These are phyloP conservation scores for Panaeolus papilionaceus DNA, from an alignment of 768 basidiomycete genomes.

Conservation along the genomic window DNA sequence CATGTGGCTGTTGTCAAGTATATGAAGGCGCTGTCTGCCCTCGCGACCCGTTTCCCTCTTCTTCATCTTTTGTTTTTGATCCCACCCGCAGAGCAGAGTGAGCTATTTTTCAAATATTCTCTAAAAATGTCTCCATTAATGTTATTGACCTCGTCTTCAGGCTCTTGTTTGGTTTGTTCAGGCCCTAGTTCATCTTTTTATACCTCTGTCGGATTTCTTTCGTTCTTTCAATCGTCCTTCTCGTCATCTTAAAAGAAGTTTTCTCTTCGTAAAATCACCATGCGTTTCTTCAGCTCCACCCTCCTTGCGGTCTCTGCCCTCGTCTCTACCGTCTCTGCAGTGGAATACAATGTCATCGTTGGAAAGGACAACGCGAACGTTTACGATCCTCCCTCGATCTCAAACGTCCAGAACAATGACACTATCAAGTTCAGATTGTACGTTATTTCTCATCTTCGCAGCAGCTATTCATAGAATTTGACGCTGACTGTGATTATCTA, in stretches of 20 bases:
- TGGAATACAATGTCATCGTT: constrained; percentile 39
- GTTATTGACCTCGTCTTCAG: not conserved
- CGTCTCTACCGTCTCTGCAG: constrained; percentile 35
- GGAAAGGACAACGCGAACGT: constrained; percentile 34
- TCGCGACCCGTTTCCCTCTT: not conserved
- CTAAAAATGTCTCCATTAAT: not conserved
- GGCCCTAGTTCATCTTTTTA: constrained; percentile 16
- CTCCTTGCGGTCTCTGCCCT: constrained; percentile 30
- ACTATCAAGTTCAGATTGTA: constrained; percentile 54
- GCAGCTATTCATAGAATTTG: not conserved
- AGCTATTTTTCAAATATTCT: constrained; percentile 20
- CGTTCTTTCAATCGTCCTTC: constrained; percentile 13
- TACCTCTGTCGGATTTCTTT: constrained; percentile 21
- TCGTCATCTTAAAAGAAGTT: constrained; percentile 19
- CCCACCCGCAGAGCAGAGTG: constrained; percentile 40
- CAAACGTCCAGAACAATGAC: constrained; percentile 40
- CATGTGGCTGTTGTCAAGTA: constrained; percentile 12
- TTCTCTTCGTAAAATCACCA: constrained; percentile 16
- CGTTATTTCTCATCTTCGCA: constrained; percentile 21
- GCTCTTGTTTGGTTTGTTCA: constrained; percentile 14
- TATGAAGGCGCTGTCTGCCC: not conserved
- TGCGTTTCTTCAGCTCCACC: constrained; percentile 31
- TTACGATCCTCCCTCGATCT: constrained; percentile 36
- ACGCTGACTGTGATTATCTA: not conserved
- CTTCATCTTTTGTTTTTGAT: constrained; percentile 23